Base-by-base conservation (phyloP, 306 rosid species). In the Comarum palustre region DNA sequence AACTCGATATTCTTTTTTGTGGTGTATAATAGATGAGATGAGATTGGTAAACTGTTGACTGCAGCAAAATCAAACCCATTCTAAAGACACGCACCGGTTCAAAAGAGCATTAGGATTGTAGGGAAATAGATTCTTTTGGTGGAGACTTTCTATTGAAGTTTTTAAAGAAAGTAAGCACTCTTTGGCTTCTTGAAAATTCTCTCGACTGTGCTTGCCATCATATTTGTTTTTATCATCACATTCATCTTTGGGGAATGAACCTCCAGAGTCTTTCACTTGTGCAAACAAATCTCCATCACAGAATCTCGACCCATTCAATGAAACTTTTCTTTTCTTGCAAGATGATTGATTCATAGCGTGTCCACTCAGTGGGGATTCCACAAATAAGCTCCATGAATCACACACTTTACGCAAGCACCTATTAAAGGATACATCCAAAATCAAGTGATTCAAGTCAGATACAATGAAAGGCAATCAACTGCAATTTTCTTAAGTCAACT, bases 41-140 rank as follows among this genome's bases (percentile, higher is more conserved):
- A 45, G 13, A 31, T 25, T 22, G 12, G 6, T 54, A 32, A 46
- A 16, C 24, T 45, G 51, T 73, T 52, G 6, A 72, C 36, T 0
- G 36, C 42, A 20, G 46, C 80, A 71, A n/a, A 71, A 38, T 52
- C 45, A 36, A 71, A 67, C 73, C 34, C 76, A 77, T 51, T 59
- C 71, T 54, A 47, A 47, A 5, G 42, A 50, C 32, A 72, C 80
- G 2, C 75, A 84, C 97, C 90, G 87, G 52, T 72, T 89, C 85
- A 91, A 65, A 80, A 91, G 95, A 52, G 77, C 92, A 52, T 76
- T 75, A 11, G 92, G 95, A 73, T 91, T 86, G 87, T 91, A 91
- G 17, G 97, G 95, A 84, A 93, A 93, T 71, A 93, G 75, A 78
- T 85, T 78, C 85, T 93, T 91, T 57, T 71, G 84, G 74, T 90